Evolutionary conservation across 2,329 filamentous ascomycete genomes (phyloP).

Genomic region (Exophiala phaeomuriformis): DNA sequence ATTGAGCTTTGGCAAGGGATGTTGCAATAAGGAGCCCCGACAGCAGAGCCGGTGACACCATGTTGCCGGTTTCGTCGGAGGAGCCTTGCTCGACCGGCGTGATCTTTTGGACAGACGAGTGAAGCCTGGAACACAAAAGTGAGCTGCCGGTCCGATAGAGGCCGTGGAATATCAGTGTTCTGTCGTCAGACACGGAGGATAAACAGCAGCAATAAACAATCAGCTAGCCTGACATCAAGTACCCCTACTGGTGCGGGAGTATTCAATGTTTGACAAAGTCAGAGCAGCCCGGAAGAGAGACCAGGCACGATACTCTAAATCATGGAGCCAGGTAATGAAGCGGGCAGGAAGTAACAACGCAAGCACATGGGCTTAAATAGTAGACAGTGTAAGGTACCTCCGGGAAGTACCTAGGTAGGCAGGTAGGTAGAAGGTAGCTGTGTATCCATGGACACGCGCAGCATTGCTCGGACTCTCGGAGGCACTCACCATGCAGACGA

Average conservation of each 20-base stretch:
- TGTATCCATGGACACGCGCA: neutral
- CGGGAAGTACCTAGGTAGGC: neutral
- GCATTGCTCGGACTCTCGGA: neutral
- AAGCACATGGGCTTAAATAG: no score
- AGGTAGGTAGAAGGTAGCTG: neutral
- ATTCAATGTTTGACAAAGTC: no score
- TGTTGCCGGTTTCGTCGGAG: conserved; percentile 2
- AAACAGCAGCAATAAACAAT: no score
- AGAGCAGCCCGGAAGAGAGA: no score
- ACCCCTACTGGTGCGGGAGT: no score
- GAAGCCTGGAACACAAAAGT: neutral
- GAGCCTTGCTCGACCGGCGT: conserved; percentile 1
- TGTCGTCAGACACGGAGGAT: no score
- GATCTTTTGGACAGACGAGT: neutral
- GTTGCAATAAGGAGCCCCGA: conserved; percentile 10
- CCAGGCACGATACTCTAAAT: no score
- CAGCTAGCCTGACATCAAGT: no score
- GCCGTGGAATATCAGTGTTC: no score
- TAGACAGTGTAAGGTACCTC: neutral
- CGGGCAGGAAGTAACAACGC: neutral
- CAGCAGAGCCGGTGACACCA: conserved; percentile 11
- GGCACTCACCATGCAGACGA: neutral
- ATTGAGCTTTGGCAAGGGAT: conserved; percentile 13
- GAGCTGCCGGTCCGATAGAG: neutral
- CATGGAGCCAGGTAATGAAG: no score